Evolutionary conservation across 148 eudicot genomes (phyloP).

Genomic region (Fagopyrum esculentum): DNA sequence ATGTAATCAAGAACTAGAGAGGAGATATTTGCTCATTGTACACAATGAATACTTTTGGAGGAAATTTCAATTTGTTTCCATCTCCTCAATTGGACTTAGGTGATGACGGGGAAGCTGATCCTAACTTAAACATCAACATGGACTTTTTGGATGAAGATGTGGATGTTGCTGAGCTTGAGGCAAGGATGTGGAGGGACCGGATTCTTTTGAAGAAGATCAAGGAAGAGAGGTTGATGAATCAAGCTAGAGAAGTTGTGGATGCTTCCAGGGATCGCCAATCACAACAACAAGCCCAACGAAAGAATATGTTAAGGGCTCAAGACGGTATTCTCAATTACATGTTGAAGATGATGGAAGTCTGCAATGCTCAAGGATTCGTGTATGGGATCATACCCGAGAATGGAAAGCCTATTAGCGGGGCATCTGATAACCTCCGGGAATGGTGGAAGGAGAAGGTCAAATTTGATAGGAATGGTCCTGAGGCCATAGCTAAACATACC

Average conservation of each 20-base stretch:
- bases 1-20: too few species aligned
- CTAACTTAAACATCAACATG: neutral
- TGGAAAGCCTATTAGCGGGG: conserved; percentile 8
- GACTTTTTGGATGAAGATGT: neutral
- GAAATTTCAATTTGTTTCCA: too few species aligned
- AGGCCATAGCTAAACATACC: neutral
- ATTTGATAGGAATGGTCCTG: conserved; percentile 7
- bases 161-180: neutral
- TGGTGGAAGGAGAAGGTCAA: conserved; percentile 18
- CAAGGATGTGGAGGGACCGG: neutral
- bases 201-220: neutral
- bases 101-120: neutral
- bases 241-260: neutral
- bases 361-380: conserved; percentile 14
- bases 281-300: conserved; percentile 2
- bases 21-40: neutral
- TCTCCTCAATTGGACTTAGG: too few species aligned
- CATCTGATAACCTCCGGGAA: conserved; percentile 13
- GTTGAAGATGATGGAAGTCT: conserved; percentile 16
- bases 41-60: neutral
- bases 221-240: neutral
- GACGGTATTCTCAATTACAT: conserved; percentile 13
- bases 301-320: conserved; percentile 8
- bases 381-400: conserved; percentile 16
- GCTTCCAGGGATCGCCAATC: neutral